phyloP scores from a whole-genome alignment of 371 early-diverging fungal genomes.

The Apophysomyces sp. region DNA sequence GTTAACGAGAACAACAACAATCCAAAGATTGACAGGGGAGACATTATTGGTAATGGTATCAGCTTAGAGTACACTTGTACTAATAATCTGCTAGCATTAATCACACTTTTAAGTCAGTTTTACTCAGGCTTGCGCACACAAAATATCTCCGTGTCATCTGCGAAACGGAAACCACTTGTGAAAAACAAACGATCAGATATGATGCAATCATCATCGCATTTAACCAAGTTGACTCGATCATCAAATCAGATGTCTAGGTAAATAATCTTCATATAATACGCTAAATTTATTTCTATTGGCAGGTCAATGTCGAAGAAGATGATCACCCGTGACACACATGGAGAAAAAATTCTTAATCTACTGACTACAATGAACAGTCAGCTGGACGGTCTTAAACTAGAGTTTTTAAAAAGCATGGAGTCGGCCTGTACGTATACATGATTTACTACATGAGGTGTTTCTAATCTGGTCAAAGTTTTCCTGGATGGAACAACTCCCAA shows the following conservation, averaged over 20 bases:
- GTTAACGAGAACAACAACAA: slow-evolving; percentile 45
- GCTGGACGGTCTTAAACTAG: slow-evolving; percentile 54
- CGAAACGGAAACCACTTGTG: neutral
- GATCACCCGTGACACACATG: neutral
- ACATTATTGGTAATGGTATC: slow-evolving; percentile 54
- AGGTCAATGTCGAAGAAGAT: neutral
- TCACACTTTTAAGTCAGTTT: slow-evolving; percentile 5
- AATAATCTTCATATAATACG: neutral
- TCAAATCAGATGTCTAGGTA: neutral
- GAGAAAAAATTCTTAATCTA: slow-evolving; percentile 30
- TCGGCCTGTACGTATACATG: slow-evolving; percentile 31
- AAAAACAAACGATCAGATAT: neutral
- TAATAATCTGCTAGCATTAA: neutral
- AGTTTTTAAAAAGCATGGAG: slow-evolving; percentile 58
- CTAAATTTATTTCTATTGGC: neutral
- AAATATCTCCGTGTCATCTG: neutral
- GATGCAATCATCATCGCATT: neutral
- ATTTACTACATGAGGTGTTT: neutral
- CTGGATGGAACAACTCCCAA: neutral
- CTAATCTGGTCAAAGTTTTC: neutral
- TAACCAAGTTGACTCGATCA: neutral
- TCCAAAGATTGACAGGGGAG: slow-evolving; percentile 53
- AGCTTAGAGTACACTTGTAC: too few relatives aligned
- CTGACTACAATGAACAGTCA: slow-evolving; percentile 47
- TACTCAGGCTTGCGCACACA: neutral